Conservation (phyloP, 1,139 yeast species). For the Hanseniaspora uvarum region DNA sequence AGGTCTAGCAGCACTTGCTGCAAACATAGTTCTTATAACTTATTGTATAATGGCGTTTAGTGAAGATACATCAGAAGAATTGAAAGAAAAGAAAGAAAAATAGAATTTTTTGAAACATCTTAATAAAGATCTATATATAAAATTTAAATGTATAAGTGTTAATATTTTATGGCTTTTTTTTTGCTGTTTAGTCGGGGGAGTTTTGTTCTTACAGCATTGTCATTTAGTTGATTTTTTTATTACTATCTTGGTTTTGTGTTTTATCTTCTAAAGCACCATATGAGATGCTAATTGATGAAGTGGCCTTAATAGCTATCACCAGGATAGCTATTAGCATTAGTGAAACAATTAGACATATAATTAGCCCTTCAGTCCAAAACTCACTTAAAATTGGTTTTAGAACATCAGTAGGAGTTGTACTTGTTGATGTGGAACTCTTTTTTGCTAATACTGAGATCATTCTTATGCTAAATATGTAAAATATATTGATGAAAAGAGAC, state of each 20-base stretch:
- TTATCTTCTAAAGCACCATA: conserved; percentile 56
- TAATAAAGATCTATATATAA: neutral
- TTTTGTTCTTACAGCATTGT: too few species aligned
- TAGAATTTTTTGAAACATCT: conserved; percentile 17
- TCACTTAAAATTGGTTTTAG: conserved; percentile 22
- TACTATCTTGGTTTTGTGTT: conserved; percentile 42
- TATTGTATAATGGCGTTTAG: conserved; percentile 79
- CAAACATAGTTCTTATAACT: conserved; percentile 76
- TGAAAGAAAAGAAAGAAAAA: conserved; percentile 22
- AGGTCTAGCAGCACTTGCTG: conserved; percentile 78
- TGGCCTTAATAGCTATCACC: conserved; percentile 51
- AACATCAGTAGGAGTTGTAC: neutral
- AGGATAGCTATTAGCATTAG: conserved; percentile 43
- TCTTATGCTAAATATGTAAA: neutral
- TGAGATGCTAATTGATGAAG: conserved; percentile 50
- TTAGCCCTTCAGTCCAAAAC: conserved; percentile 42
- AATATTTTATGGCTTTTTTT: neutral
- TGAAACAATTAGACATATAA: conserved; percentile 54
- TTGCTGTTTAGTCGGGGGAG: too few species aligned
- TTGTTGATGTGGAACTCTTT: neutral
- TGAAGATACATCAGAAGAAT: conserved; percentile 48
- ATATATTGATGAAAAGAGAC: neutral
- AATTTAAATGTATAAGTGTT: neutral
- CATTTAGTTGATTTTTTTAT: conserved; percentile 49
- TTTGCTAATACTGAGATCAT: neutral